Evolutionary conservation across 257 asterid species (phyloP), one percentile per base, ranked within the genome.

Genomic region (Echium plantagineum): DNA sequence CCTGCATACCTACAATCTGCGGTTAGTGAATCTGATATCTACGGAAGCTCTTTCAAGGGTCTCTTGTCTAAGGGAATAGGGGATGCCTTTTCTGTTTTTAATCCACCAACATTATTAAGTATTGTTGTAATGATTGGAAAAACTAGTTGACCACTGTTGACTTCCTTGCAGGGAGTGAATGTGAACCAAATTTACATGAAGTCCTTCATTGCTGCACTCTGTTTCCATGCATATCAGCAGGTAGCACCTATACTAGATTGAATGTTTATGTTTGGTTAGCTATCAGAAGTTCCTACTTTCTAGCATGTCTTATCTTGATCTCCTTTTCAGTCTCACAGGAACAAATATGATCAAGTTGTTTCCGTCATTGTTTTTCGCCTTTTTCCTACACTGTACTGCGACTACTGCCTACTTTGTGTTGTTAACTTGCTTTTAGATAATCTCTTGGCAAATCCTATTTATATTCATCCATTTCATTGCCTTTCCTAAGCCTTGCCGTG

Each of bases 191-290:
- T 90, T 22, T 87, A 71, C 78, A 67, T 69, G 48, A 75, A 82
- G 67, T 90, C 94, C 16, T 72, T 90, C 46, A 0, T 83, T 21
- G 90, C 95, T 59, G 97, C 89, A 58, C 74, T 87, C 57, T 78
- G 84, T 82, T 90, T 81, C 85, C 97, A 87, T 72, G 95, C 97
- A 20, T 90, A 90, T 74, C 96, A 90, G 60, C 97, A 90, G 94
- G 96, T 87, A 77, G 9, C 59, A 56, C 15, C 59, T 52, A 58
- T 35, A 7, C 3, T 6, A 35, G 3, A 3, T 28, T 28, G 32
- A 28, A 28, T 28, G 5, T 28, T 28, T 28, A 28, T 28, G 32
- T 28, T 28, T 28, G 32, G 32, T 2, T 28, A 28, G 32, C 32
- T 6, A 28, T 28, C 32, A 28, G 32, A 28, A 28, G 32, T 28